Conservation (phyloP, 441 rosid species). For the Daphne laureola region DNA sequence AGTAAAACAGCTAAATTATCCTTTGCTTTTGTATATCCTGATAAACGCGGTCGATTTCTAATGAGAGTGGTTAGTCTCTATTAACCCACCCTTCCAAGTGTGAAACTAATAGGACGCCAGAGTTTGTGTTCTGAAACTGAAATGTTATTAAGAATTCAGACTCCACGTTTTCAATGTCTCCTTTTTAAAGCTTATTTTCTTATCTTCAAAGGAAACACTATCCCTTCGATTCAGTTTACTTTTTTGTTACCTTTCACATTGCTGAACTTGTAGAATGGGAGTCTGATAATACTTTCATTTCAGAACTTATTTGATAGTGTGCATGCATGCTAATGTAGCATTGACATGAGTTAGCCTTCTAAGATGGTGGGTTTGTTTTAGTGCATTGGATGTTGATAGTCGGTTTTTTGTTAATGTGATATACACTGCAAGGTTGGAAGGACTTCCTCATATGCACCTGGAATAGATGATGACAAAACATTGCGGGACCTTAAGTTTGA, state of each 20-base stretch:
- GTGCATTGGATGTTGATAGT: not conserved
- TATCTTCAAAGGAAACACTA: not conserved
- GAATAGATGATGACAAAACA: slow-evolving; percentile 63
- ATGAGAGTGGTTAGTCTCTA: slow-evolving; percentile 52
- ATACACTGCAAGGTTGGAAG: slow-evolving; percentile 56
- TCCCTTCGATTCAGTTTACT: no score
- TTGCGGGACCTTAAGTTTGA: slow-evolving; percentile 69
- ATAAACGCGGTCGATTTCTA: slow-evolving; percentile 67
- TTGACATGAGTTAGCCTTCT: no score
- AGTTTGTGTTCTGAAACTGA: not conserved
- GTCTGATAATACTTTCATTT: no score
- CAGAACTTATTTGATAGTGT: no score
- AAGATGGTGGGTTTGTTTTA: no score
- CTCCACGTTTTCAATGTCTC: not conserved
- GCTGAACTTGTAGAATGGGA: no score
- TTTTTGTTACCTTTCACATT: no score
- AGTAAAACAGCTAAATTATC: slow-evolving; percentile 83
- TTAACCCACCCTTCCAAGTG: not conserved
- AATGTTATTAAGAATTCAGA: slow-evolving; percentile 1
- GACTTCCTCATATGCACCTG: slow-evolving; percentile 59
- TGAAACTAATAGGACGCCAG: not conserved
- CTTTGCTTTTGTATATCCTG: slow-evolving; percentile 93
- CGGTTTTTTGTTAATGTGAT: not conserved
- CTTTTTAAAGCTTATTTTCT: not conserved
- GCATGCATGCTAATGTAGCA: no score